Percentiles rank a stretch among this genome's conserved stretches.
phyloP scores from a whole-genome alignment of 805 yeast species.

The Candida suzukii region DNA sequence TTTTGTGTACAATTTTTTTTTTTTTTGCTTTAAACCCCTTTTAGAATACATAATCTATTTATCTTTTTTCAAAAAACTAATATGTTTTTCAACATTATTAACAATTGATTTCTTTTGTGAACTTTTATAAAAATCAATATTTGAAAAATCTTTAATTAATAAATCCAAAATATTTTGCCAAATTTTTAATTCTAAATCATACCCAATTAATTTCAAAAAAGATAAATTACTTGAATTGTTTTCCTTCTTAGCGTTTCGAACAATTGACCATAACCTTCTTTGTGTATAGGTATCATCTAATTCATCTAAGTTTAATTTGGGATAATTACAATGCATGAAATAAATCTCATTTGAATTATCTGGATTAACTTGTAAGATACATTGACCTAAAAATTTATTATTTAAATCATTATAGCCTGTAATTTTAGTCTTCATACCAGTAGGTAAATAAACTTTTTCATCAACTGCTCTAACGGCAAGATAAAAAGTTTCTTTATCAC shows the following conservation, averaged over 20 bases:
- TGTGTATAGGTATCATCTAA: constrained; percentile 12
- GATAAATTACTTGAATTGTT: constrained; percentile 12
- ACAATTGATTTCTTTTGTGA: background rate
- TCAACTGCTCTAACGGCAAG: constrained; percentile 51
- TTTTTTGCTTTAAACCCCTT: no score
- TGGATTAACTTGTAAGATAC: constrained; percentile 24
- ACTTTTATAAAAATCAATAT: background rate
- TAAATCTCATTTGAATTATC: constrained; percentile 14
- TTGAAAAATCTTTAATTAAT: background rate
- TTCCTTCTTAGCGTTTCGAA: constrained; percentile 23
- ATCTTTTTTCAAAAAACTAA: background rate
- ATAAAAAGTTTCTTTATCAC: constrained; percentile 72
- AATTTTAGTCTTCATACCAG: constrained; percentile 23
- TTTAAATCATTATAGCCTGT: constrained; percentile 21
- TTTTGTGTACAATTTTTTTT: no score
- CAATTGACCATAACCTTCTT: constrained; percentile 19
- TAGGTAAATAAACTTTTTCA: constrained; percentile 19
- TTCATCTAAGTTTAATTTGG: constrained; percentile 17
- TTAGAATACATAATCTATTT: no score
- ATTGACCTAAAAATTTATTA: constrained; percentile 21
- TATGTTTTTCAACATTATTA: background rate
- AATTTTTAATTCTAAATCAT: constrained; percentile 20
- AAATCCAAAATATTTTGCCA: constrained; percentile 13
- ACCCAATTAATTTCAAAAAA: constrained; percentile 2
- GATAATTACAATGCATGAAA: constrained; percentile 26